Conservation (phyloP, 352 stramenopile genomes). For the Hyaloperonospora arabidopsidis region DNA sequence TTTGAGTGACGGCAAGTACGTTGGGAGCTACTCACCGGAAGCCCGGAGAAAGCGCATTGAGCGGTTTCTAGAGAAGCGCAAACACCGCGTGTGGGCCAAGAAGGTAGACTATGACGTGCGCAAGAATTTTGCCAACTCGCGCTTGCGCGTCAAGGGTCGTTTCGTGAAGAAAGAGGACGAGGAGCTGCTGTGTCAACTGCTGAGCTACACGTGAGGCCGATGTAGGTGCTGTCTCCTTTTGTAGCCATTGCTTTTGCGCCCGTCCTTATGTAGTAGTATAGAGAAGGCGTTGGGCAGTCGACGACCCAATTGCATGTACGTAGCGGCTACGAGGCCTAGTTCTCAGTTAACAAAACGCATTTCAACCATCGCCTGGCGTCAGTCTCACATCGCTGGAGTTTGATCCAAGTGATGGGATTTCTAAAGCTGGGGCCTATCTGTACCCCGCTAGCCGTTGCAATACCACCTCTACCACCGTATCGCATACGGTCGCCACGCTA, state of each 20-base stretch:
- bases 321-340: slow-evolving; percentile 17
- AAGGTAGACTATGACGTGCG: slow-evolving; percentile 98
- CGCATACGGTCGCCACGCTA: no score
- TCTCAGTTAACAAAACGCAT: no score
- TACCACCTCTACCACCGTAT: no score
- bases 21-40: slow-evolving; percentile 86
- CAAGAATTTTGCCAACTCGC: slow-evolving; percentile 98
- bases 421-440: no score
- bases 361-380: no score
- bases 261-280: slow-evolving; percentile 37
- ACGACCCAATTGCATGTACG: slow-evolving; percentile 13
- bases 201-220: slow-evolving; percentile 66
- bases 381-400: no score
- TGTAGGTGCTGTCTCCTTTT: slow-evolving; percentile 18
- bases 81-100: slow-evolving; percentile 92
- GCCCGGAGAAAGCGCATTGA: slow-evolving; percentile 80
- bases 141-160: slow-evolving; percentile 94
- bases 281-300: slow-evolving; percentile 25
- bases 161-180: slow-evolving; percentile 99
- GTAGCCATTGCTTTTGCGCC: slow-evolving; percentile 22
- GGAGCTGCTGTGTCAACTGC: slow-evolving; percentile 76
- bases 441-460: no score
- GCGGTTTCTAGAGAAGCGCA: slow-evolving; percentile 89
- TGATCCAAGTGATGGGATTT: no score
- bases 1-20: slow-evolving; percentile 48